Base-by-base conservation (phyloP, 2,329 filamentous ascomycete genomes). In the Septoria petroselini region DNA sequence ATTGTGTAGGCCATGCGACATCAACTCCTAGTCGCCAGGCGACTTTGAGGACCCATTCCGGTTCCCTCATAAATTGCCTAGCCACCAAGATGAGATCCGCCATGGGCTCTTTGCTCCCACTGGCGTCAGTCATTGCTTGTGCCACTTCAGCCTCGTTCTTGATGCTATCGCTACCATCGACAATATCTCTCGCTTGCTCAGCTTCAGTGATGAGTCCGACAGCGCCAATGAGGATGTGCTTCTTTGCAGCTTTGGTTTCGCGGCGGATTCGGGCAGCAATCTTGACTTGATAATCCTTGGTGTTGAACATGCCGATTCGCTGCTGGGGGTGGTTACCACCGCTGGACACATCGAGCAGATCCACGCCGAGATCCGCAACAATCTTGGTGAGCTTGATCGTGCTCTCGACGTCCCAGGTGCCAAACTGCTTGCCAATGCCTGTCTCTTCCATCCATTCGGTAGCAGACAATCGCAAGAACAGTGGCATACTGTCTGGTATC, bases 301-400 rank as follows among this genome's bases (percentile, higher is more conserved):
- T 48, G 9, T 58, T 50, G 56, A 70, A 69, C 34, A 66, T 62
- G 37, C 73, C 63, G 59, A 78, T 71, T 7, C 65, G 72, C 46
- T 69, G 66, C 63, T 80, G 71, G 29, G 74, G 69, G 65, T 82
- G 79, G 64, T 87, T 86, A 30, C 87, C 91, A 27, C 83, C 88
- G 1, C 83, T 84, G 60, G 83, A 88, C 47, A 94, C 81, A 67
- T 96, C 91, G 14, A 95, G 76, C n/a, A 95, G 73, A 67, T 96
- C 91, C 35, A 95, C 78, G 23, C 90, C 91, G 8, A 79, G 74
- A 0, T 77, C 79, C 0, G 86, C 84, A 0, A 95, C 77, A n/a
- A 85, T 73, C 66, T 75, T 66, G 0, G 86, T 82, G 1, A 93
- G 76, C 37, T 73, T 71, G 19, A 82, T 74, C 0, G 81, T 82